Evolutionary conservation across 345 rosid species (phyloP), one percentile per base, ranked within the genome.

Genomic region (Lepidium didymum): DNA sequence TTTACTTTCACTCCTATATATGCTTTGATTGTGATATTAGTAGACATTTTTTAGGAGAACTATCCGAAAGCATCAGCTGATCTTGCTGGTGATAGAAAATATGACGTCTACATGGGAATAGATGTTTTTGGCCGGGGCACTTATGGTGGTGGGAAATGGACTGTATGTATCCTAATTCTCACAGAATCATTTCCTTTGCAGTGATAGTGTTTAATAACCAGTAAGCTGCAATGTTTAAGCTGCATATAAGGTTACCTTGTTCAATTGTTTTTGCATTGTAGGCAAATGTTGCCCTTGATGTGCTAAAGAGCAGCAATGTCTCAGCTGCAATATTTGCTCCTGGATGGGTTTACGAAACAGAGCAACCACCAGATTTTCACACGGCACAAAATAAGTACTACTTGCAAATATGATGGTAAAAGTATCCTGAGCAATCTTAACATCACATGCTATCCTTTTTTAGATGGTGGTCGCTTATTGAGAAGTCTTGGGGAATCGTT

Each of bases 321-420:
- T 92, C 98, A 46, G 88, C 96, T 64, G 95, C 96, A 12, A 23
- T 89, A 54, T 92, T 87, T 82, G 95, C 98, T 83, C 98, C 98
- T 55, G 96, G 89, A 70, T 92, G 96, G 95, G 66, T 89, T 11
- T 86, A 87, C 16, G 87, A 92, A 76, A 83, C 84, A 0, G 62
- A 82, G 14, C 95, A 89, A 50, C 81, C 79, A 10, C 96, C 95
- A 4, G 87, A 89, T 77, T 89, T 83, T 72, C 53, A 23, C 61
- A 87, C 89, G 46, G 91, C 96, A 64, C 95, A 89, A 72, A 89
- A 89, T 55, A 78, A 43, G 96, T 92, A 87, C 45, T 12, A 33
- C 68, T 71, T 54, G 3, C 19, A 14, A 55, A 34, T 34, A 29
- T 25, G 56, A 62, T 70, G 14, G 55, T 70, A 5, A 8, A 52